Base-by-base conservation (phyloP, 2,329 filamentous ascomycete species). In the Periconia digitata region DNA sequence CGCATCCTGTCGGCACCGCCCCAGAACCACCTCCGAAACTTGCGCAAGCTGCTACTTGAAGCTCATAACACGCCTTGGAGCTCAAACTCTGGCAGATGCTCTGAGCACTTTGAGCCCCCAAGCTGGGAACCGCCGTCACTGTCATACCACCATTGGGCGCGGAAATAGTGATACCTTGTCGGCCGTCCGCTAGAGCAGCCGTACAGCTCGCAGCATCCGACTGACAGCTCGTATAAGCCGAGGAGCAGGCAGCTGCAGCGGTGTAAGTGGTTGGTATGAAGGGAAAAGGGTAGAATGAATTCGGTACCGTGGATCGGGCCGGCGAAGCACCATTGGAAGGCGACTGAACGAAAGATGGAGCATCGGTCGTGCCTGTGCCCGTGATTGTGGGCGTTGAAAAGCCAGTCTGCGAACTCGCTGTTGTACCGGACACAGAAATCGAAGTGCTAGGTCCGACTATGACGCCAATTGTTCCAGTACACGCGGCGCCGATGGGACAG, bases 401-500 rank as follows among this genome's bases (percentile, higher is more conserved):
- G 18, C 21, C 36, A 35, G 59, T 52, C 15, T 52, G 53, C 10
- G 44, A 56, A 39, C 54, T 55, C 20, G 53, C 49, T 6, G 59
- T 58, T 24, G 58, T 67, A 0, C 16, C 10, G 8, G 52, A 24
- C 22, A 29, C 37, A 40, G 47, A 34, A 3, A 46, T 46, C n/a
- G 49, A 44, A 18, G 46, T 18, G 35, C 46, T 54, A 12, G 46
- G 32, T 15, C 34, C 7, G 6, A 34, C 43, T n/a, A 56, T 46
- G 42, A 44, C 41, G 21, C 47, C 58, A 27, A 85, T 73, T 8
- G 73, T 76, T 2, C 83, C 83, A 0, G 82, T 85, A 60, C 83
- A 86, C 22, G 72, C 76, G 13, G 79, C 78, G 43, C 79, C 77
- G 21, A 69, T 74, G 0, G 82, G 82, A 68, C 83, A 86, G 73